Evolutionary conservation across 495 filamentous ascomycete genomes (phyloP).

Genomic region (Xylaria intraflava): DNA sequence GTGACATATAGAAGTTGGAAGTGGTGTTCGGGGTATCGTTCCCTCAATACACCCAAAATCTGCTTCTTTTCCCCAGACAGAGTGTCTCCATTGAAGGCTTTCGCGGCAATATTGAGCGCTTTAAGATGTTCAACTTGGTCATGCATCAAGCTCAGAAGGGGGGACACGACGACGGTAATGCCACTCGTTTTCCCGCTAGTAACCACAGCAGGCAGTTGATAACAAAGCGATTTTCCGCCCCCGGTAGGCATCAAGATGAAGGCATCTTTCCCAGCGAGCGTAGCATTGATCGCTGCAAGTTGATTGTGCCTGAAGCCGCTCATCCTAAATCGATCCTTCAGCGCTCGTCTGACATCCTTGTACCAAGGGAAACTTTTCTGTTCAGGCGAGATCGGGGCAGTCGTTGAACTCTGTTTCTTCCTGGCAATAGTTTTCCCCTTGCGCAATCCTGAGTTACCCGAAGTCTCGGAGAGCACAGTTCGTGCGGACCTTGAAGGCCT

Average conservation of each 20-base stretch:
- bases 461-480: constrained; percentile 30
- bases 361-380: constrained; percentile 66
- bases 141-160: constrained; percentile 89
- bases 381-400: constrained; percentile 27
- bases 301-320: constrained; percentile 85
- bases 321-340: constrained; percentile 76
- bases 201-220: constrained; percentile 88
- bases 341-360: constrained; percentile 65
- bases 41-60: constrained; percentile 55
- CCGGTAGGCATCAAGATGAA: constrained; percentile 98
- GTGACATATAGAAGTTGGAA: constrained; percentile 90
- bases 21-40: constrained; percentile 55
- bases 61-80: constrained; percentile 45
- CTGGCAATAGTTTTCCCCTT: constrained; percentile 23
- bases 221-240: constrained; percentile 94
- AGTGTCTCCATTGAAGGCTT: constrained; percentile 71
- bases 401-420: constrained; percentile 18
- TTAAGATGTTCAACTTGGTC: constrained; percentile 83
- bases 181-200: constrained; percentile 71
- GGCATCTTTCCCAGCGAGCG: constrained; percentile 74
- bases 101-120: constrained; percentile 68
- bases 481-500: constrained; percentile 15
- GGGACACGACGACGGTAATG: constrained; percentile 90
- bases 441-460: constrained; percentile 29
- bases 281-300: constrained; percentile 91